phyloP scores from a whole-genome alignment of 164 flowering plant genomes.

The Berberis vulgaris region DNA sequence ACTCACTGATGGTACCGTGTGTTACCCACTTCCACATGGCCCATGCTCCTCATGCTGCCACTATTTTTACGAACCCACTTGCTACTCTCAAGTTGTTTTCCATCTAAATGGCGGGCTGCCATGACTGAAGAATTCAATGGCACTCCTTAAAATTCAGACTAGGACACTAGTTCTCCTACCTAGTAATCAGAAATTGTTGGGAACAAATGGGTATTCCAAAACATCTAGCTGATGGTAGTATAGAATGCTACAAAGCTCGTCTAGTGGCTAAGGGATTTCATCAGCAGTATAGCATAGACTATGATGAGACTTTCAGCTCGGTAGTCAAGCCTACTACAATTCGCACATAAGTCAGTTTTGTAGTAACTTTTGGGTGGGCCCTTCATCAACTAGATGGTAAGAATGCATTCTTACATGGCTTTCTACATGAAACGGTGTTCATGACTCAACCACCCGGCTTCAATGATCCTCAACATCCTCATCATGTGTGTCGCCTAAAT shows the following conservation, averaged over 20 bases:
- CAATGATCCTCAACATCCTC: background rate
- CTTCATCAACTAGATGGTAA: background rate
- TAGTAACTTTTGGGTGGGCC: background rate
- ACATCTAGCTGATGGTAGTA: background rate
- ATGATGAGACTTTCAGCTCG: conserved; percentile 1
- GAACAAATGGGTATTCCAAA: conserved; percentile 1
- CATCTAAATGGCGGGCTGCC: too few species aligned
- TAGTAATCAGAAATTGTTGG: too few species aligned
- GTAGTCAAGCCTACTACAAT: conserved; percentile 8
- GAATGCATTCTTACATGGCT: background rate
- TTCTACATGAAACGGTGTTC: background rate
- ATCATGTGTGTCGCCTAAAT: background rate
- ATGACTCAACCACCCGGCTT: background rate
- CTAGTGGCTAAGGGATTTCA: background rate
- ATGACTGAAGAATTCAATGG: too few species aligned
- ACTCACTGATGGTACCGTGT: too few species aligned
- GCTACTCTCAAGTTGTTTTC: too few species aligned
- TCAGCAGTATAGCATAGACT: background rate
- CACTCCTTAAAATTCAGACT: too few species aligned
- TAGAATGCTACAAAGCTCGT: conserved; percentile 1
- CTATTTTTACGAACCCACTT: too few species aligned
- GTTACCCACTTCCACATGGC: too few species aligned
- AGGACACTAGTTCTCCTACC: too few species aligned
- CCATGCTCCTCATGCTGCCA: too few species aligned
- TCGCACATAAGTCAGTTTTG: background rate